These are phyloP conservation scores for Sarocladiaceae sp. DNA, from an alignment of 2,329 filamentous ascomycete genomes.

Conservation along the genomic window DNA sequence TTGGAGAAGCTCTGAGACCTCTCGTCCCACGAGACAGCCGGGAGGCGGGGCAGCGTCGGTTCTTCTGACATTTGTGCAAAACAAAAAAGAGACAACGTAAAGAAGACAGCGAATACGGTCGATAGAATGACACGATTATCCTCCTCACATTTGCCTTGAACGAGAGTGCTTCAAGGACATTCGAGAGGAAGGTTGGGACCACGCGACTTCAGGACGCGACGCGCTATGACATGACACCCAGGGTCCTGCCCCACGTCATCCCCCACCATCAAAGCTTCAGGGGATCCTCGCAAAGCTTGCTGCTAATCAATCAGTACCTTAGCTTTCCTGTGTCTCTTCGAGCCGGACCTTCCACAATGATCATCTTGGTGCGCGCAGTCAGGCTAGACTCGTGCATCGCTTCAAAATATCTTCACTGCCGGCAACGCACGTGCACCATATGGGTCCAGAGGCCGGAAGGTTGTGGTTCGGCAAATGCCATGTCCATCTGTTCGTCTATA, in stretches of 20 bases:
- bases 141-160: too few species aligned
- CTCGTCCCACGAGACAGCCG: constrained; percentile 33
- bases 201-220: constrained; percentile 6
- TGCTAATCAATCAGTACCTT: too few species aligned
- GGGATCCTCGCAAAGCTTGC: neutral
- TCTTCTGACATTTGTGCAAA: constrained; percentile 33
- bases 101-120: neutral
- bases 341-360: neutral
- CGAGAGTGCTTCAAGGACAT: neutral
- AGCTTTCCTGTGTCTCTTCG: too few species aligned
- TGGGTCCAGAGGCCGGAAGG: too few species aligned
- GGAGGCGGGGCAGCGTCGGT: constrained; percentile 34
- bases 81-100: neutral
- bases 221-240: neutral
- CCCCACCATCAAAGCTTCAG: constrained; percentile 3
- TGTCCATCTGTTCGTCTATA: neutral
- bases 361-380: neutral
- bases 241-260: constrained; percentile 9
- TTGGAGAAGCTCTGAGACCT: constrained; percentile 34
- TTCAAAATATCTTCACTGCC: neutral
- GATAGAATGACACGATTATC: neutral
- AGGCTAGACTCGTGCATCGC: neutral
- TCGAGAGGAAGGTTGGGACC: neutral
- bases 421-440: too few species aligned
- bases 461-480: neutral